phyloP scores from a whole-genome alignment of 805 yeast genomes.

The Wickerhamomyces kurtzmanii region DNA sequence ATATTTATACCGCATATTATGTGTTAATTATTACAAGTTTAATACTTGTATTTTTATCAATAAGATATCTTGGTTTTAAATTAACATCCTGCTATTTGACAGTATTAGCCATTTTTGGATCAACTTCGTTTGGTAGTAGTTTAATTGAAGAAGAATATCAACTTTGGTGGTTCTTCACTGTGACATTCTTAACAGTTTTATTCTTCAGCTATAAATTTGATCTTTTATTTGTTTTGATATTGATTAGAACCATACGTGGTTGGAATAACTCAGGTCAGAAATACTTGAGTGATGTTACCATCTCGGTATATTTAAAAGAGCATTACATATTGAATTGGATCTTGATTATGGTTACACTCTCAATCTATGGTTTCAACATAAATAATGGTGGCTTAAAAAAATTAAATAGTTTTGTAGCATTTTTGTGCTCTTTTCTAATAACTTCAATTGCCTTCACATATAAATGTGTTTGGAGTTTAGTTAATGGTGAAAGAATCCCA shows the following conservation, averaged over 20 bases:
- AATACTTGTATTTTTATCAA: slow-evolving; percentile 1
- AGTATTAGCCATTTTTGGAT: slow-evolving; percentile 28
- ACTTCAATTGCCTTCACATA: slow-evolving; percentile 37
- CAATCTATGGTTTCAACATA: slow-evolving; percentile 16
- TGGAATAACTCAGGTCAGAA: slow-evolving; percentile 94
- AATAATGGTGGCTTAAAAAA: slow-evolving; percentile 14
- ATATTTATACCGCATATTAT: slow-evolving; percentile 26
- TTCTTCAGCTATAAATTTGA: slow-evolving; percentile 5
- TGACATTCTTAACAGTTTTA: slow-evolving; percentile 9
- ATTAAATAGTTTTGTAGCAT: slow-evolving; percentile 24
- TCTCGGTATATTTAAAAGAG: slow-evolving; percentile 31
- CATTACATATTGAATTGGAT: slow-evolving; percentile 34
- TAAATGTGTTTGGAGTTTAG: slow-evolving; percentile 42
- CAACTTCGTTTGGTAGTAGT: slow-evolving; percentile 75
- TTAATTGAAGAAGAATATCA: slow-evolving; percentile 95
- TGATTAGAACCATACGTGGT: slow-evolving; percentile 55
- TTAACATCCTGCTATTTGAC: slow-evolving; percentile 5
- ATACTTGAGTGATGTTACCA: slow-evolving; percentile 38
- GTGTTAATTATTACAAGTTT: slow-evolving; percentile 2
- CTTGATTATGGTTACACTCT: slow-evolving; percentile 29
- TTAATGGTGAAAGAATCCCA: slow-evolving; percentile 49
- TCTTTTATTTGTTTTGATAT: slow-evolving; percentile 10
- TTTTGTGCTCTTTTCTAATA: slow-evolving; percentile 35
- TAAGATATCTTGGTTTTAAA: background rate
- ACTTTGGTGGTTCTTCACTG: slow-evolving; percentile 77